Conservation (phyloP, 768 basidiomycete species). For the Auricularia sp. region DNA sequence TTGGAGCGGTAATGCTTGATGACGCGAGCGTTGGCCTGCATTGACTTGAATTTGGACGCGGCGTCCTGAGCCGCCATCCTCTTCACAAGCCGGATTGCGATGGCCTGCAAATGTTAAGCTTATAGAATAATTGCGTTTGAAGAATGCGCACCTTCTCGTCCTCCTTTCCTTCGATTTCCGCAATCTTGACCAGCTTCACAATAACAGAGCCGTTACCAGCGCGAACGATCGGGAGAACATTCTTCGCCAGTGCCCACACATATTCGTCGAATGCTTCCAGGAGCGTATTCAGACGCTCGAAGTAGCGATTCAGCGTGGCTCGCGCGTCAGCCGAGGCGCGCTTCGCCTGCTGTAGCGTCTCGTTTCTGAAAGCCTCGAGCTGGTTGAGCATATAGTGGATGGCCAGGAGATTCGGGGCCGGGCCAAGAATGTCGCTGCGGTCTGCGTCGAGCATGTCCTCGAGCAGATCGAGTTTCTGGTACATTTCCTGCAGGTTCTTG, state of each 20-base stretch:
- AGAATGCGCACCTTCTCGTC: constrained; percentile 71
- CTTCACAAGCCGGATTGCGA: constrained; percentile 88
- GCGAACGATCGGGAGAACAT: constrained; percentile 68
- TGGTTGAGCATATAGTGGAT: constrained; percentile 89
- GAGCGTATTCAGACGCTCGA: constrained; percentile 74
- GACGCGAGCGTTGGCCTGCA: constrained; percentile 84
- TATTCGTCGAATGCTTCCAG: constrained; percentile 80
- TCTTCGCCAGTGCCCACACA: constrained; percentile 63
- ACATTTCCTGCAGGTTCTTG: constrained; percentile 87
- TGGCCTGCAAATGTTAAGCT: constrained; percentile 45
- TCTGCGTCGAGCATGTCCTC: constrained; percentile 70
- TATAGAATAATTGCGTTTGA: neutral
- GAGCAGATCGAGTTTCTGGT: constrained; percentile 66
- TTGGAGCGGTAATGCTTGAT: constrained; percentile 95
- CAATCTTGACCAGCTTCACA: constrained; percentile 86
- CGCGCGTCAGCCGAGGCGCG: constrained; percentile 58
- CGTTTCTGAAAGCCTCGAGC: constrained; percentile 87
- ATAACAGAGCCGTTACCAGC: constrained; percentile 77
- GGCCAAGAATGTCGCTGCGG: constrained; percentile 67
- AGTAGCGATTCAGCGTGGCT: constrained; percentile 62
- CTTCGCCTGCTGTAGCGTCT: constrained; percentile 91
- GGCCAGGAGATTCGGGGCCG: constrained; percentile 77
- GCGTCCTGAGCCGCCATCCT: constrained; percentile 89
- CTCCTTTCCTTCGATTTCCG: constrained; percentile 83
- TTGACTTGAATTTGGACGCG: constrained; percentile 85